phyloP scores from a whole-genome alignment of 108 stramenopile species.

The Aurantiochytrium sp. region DNA sequence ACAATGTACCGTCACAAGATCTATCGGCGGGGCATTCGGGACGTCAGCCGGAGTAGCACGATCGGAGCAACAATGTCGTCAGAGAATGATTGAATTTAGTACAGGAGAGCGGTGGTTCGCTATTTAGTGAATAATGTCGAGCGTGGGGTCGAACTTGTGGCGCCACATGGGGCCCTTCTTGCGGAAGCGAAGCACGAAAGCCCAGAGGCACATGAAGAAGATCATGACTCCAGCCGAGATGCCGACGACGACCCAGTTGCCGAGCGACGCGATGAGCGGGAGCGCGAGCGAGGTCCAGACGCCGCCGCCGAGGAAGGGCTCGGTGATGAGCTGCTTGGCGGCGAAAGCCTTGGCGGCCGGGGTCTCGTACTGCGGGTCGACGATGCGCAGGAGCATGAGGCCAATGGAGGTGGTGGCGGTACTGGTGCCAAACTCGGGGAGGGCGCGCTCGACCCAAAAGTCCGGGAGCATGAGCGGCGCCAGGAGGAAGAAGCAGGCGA shows the following conservation, averaged over 20 bases:
- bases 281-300: constrained; percentile 19
- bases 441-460: constrained; percentile 15
- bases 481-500: neutral
- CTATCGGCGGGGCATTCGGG: too few relatives aligned
- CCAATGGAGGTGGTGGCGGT: neutral
- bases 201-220: neutral
- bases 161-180: neutral
- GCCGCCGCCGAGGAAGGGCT: neutral
- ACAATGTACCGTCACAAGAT: too few relatives aligned
- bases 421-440: constrained; percentile 4
- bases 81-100: too few relatives aligned
- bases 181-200: neutral
- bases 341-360: neutral
- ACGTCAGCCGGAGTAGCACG: neutral
- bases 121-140: too few relatives aligned
- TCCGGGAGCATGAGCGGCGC: constrained; percentile 25
- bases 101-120: too few relatives aligned
- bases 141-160: neutral
- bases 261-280: neutral
- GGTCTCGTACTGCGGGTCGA: neutral
- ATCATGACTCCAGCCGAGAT: neutral
- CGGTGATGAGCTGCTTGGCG: neutral
- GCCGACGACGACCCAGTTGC: neutral
- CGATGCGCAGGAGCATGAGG: constrained; percentile 8
- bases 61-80: too few relatives aligned